phyloP scores from a whole-genome alignment of 2,329 filamentous ascomycete species.

The Calonectria pseudoturangicola region DNA sequence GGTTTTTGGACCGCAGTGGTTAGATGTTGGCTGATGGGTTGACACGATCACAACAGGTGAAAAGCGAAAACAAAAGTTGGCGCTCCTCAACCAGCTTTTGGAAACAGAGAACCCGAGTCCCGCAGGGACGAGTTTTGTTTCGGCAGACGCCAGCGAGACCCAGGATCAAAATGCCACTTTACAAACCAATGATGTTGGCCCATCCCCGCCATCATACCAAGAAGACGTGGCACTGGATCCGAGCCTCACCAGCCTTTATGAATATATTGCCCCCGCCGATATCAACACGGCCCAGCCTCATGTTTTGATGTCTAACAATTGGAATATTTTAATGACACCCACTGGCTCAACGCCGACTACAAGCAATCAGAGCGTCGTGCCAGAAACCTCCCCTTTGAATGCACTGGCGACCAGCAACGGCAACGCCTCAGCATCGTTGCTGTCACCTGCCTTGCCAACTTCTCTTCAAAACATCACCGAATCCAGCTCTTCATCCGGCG shows the following conservation, averaged over 20 bases:
- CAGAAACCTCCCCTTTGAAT: neutral
- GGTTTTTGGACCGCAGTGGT: neutral
- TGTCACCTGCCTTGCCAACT: conserved; percentile 13
- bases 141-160: neutral
- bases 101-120: conserved; percentile 46
- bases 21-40: conserved; percentile 27
- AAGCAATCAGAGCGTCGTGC: neutral
- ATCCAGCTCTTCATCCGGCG: conserved; percentile 8
- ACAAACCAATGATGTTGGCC: neutral
- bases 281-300: neutral
- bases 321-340: neutral
- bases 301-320: neutral
- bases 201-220: neutral
- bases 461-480: neutral
- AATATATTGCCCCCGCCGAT: neutral
- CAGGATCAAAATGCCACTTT: neutral
- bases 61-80: conserved; percentile 66
- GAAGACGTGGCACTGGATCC: neutral
- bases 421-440: neutral
- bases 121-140: conserved; percentile 11
- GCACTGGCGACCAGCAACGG: neutral
- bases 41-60: conserved; percentile 58
- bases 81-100: conserved; percentile 62
- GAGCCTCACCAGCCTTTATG: neutral
- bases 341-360: neutral